These are phyloP conservation scores for Mitragyna speciosa DNA, from an alignment of 257 asterid genomes.

Conservation along the genomic window DNA sequence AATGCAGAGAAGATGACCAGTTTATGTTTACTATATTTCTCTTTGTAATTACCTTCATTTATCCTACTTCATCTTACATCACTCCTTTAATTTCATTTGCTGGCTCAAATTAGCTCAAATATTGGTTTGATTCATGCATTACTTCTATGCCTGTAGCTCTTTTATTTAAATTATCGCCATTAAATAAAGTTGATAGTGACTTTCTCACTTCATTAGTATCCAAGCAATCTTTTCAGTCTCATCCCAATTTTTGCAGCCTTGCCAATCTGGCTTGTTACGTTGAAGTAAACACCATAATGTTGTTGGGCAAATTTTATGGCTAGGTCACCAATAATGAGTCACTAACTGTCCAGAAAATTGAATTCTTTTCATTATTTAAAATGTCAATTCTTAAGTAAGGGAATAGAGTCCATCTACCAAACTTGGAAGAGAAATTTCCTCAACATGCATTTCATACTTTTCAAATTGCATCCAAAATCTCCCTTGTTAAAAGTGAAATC, in stretches of 20 bases:
- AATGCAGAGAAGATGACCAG: too few species aligned
- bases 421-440: too few species aligned
- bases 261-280: slow-evolving; percentile 13
- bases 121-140: slow-evolving; percentile 1
- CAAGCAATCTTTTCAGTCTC: background rate
- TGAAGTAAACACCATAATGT: background rate
- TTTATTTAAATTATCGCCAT: slow-evolving; percentile 19
- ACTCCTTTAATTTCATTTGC: background rate
- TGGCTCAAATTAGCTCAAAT: slow-evolving; percentile 11
- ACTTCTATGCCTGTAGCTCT: slow-evolving; percentile 22
- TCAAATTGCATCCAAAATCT: too few species aligned
- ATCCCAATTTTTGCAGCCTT: slow-evolving; percentile 10
- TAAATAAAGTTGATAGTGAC: slow-evolving; percentile 4
- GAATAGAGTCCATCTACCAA: too few species aligned
- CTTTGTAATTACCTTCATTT: too few species aligned
- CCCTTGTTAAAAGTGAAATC: too few species aligned
- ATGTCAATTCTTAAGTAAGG: too few species aligned
- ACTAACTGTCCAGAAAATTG: background rate
- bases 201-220: slow-evolving; percentile 20
- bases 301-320: background rate
- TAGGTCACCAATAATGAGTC: background rate
- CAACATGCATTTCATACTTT: too few species aligned
- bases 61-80: too few species aligned
- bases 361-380: too few species aligned
- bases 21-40: too few species aligned